phyloP scores from a whole-genome alignment of 169 alveolate species.

The Plasmodium vivax region DNA sequence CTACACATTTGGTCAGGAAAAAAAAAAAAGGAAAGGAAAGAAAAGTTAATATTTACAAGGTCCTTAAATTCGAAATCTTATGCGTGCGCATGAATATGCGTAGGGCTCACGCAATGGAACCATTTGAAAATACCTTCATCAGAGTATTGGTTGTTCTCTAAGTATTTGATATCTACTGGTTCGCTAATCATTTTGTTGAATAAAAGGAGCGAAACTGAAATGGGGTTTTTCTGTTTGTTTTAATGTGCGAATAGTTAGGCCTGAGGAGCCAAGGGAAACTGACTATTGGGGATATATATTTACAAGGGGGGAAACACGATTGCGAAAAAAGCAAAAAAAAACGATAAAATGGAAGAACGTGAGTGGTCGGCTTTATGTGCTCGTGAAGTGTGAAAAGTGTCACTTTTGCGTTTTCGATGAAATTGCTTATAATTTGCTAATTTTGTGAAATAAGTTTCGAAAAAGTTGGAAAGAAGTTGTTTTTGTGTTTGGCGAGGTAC shows the following conservation, averaged over 20 bases:
- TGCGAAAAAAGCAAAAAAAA: neutral
- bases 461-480: neutral
- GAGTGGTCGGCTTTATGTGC: neutral
- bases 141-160: constrained; percentile 29
- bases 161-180: constrained; percentile 14
- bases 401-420: neutral
- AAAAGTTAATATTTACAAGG: neutral
- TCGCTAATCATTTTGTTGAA: neutral
- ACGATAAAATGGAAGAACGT: neutral
- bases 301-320: neutral
- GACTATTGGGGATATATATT: neutral
- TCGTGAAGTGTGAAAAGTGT: neutral
- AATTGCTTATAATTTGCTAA: neutral
- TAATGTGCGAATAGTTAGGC: neutral
- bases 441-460: neutral
- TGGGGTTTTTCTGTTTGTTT: neutral
- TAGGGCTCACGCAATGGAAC: neutral
- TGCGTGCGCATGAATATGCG: neutral
- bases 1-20: neutral
- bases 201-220: neutral
- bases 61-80: neutral
- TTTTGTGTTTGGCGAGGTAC: neutral
- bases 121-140: constrained; percentile 21
- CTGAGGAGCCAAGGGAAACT: neutral
- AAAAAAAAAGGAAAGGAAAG: constrained; percentile 14